Evolutionary conservation across 2,329 filamentous ascomycete genomes (phyloP).

Genomic region (Pestalotiopsis sp.): DNA sequence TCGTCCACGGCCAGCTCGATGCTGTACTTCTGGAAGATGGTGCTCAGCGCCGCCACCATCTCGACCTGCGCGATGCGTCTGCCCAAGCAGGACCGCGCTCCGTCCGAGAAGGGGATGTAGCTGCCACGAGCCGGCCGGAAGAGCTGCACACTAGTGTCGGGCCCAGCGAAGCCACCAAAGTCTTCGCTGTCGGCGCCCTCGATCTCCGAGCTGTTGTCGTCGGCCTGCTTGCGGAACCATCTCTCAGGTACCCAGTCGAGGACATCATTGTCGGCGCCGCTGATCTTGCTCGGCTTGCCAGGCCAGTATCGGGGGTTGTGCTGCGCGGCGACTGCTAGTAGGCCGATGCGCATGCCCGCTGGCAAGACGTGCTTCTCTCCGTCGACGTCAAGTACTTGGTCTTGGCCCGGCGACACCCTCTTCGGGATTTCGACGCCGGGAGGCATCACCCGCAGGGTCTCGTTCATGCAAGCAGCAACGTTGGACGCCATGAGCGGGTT

Average conservation of each 20-base stretch:
- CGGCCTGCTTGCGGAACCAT: constrained; percentile 57
- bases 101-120: constrained; percentile 62
- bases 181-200: constrained; percentile 50
- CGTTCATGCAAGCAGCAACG: constrained; percentile 76
- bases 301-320: constrained; percentile 78
- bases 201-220: constrained; percentile 14
- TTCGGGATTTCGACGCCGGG: constrained; percentile 76
- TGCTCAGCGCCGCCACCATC: constrained; percentile 56
- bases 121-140: constrained; percentile 61
- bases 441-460: constrained; percentile 73
- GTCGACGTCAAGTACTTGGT: constrained; percentile 61
- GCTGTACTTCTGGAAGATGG: constrained; percentile 61
- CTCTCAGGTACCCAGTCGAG: constrained; percentile 72
- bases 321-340: constrained; percentile 61
- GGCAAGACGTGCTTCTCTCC: constrained; percentile 51
- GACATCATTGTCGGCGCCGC: constrained; percentile 54
- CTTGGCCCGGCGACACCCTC: constrained; percentile 47
- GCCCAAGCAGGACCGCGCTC: constrained; percentile 59
- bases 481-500: constrained; percentile 69
- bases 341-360: constrained; percentile 53
- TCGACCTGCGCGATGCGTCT: constrained; percentile 63
- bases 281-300: constrained; percentile 46
- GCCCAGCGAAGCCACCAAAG: constrained; percentile 60
- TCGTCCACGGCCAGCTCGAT: constrained; percentile 72
- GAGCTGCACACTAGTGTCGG: constrained; percentile 63